These are phyloP conservation scores for Rhinocladiella similis DNA, from an alignment of 2,329 filamentous ascomycete genomes.

Conservation along the genomic window DNA sequence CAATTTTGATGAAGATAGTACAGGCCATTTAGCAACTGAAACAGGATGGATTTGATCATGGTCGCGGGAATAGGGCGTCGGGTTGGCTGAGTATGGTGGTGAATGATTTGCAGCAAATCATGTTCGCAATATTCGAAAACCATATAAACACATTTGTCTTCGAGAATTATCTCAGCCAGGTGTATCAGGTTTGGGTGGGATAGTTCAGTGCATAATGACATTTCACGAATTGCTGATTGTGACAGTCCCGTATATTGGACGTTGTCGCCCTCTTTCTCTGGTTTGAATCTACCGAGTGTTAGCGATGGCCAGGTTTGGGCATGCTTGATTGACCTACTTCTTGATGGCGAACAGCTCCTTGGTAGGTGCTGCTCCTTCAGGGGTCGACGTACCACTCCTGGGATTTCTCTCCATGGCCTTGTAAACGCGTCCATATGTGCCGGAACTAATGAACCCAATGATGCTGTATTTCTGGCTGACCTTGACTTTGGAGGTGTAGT, in stretches of 20 bases:
- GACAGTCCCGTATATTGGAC: slow-evolving; percentile 96
- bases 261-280: slow-evolving; percentile 94
- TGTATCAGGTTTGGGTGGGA: slow-evolving; percentile 86
- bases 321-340: slow-evolving; percentile 60
- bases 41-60: slow-evolving; percentile 91
- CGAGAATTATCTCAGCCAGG: slow-evolving; percentile 90
- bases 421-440: slow-evolving; percentile 97
- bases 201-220: slow-evolving; percentile 93
- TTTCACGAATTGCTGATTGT: slow-evolving; percentile 94
- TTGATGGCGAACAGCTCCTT: slow-evolving; percentile 94
- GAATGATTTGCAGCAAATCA: slow-evolving; percentile 94
- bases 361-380: slow-evolving; percentile 10
- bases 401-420: slow-evolving; percentile 80
- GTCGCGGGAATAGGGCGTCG: slow-evolving; percentile 83
- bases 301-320: slow-evolving; percentile 11
- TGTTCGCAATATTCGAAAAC: slow-evolving; percentile 99
- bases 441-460: slow-evolving; percentile 96
- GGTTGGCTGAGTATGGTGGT: slow-evolving; percentile 89
- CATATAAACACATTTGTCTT: slow-evolving; percentile 99
- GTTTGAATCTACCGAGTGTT: slow-evolving; percentile 67
- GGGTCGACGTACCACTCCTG: slow-evolving; percentile 40
- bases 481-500: slow-evolving; percentile 72
- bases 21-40: slow-evolving; percentile 90
- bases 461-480: slow-evolving; percentile 91
- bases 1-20: slow-evolving; percentile 95